Evolutionary conservation across 495 filamentous ascomycete species (phyloP), one percentile per base, ranked within the genome.

Genomic region (Podospora didyma): DNA sequence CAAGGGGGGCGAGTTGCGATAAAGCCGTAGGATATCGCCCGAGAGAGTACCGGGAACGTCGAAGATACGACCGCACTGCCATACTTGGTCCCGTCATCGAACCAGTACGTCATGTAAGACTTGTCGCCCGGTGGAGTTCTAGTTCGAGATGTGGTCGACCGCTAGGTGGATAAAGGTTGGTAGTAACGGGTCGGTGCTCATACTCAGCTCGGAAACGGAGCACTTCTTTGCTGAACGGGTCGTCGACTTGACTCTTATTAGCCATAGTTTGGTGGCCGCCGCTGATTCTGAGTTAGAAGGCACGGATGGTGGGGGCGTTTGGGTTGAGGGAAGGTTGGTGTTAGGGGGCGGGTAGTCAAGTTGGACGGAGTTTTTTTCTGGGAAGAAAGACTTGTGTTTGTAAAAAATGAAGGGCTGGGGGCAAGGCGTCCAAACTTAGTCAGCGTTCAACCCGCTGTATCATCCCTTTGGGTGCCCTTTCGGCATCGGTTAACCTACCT

Each of bases 11-110:
- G 67, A 46, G 31, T 58, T 56, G 9, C 55, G 61, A 11, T 57
- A n/a, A 5, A 69, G 58, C 20, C 66, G 66, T 7, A 69, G 63
- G 51, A 69, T 67, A 54, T 64, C 64, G 50, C 66, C 66, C 1
- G 66, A 67, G 22, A 69, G 58, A n/a, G n/a, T 24, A 57, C 60
- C 64, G 7, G 61, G 64, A 28, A 64, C 37, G 49, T 69, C 64
- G 20, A 50, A 57, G 17, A 69, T 42, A 20, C 66, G 66, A 16
- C 64, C 49, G 46, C 57, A 69, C 23, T 48, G 53, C 7, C 53
- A 41, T 22, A 55, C 21, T 28, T 31, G 22, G 42, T 55, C 11
- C 53, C 53, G 53, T 55, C 53, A 4, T 55, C 28, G 44, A 46
- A 55, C 53, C 53, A 55, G 42, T 46, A 46, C 20, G 21, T 28